phyloP scores from a whole-genome alignment of 169 alveolate genomes.

The Cryptosporidium ubiquitum region DNA sequence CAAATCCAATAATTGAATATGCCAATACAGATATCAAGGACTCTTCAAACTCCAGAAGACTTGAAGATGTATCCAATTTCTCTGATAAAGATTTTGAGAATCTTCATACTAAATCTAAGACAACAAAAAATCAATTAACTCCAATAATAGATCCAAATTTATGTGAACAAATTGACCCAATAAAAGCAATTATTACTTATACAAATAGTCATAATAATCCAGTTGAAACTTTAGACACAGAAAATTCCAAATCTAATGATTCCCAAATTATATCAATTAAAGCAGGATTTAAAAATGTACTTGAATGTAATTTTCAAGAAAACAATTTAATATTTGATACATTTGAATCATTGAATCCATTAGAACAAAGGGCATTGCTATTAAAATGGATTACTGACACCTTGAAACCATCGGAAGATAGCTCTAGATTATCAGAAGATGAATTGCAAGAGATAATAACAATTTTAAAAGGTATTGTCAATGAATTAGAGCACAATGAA shows the following conservation, averaged over 20 bases:
- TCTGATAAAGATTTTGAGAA: background rate
- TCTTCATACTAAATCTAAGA: background rate
- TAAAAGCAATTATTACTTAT: constrained; percentile 28
- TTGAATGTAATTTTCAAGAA: background rate
- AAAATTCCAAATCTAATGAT: background rate
- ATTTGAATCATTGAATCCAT: constrained; percentile 42
- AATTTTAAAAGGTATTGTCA: constrained; percentile 23
- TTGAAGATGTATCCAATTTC: background rate
- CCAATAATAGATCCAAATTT: constrained; percentile 52
- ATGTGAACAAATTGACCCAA: constrained; percentile 45
- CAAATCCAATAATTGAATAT: background rate
- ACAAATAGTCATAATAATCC: background rate
- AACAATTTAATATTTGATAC: background rate
- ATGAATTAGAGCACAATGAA: constrained; percentile 28
- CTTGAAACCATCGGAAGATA: background rate
- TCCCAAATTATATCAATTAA: background rate
- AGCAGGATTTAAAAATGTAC: background rate
- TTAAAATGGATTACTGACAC: constrained; percentile 38
- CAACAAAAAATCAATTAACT: background rate
- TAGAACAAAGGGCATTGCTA: constrained; percentile 44
- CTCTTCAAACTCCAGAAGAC: background rate
- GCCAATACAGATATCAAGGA: background rate
- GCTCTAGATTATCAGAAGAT: background rate
- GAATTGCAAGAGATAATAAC: constrained; percentile 1
- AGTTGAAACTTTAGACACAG: background rate